Evolutionary conservation across 139 green algal species (phyloP), one percentile per base, ranked within the genome.

Genomic region (Haematococcus lacustris): DNA sequence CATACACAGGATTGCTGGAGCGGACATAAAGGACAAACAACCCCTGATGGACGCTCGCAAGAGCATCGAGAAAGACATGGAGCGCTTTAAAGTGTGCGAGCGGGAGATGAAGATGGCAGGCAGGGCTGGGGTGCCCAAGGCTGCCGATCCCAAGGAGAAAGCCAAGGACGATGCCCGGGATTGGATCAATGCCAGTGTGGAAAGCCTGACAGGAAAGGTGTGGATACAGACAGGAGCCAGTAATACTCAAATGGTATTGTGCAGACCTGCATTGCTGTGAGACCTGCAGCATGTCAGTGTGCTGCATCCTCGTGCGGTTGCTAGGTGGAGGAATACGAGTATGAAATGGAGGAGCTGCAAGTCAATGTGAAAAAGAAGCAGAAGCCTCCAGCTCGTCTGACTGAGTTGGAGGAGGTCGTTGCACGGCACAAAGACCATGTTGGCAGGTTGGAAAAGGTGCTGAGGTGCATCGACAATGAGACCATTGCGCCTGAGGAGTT

Each of bases 391-490:
- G 77, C 83, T 0, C 76, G 81, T 7, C 61, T 89, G 41, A 87
- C 70, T 59, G 78, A 79, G 68, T 76, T 91, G 57, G 83, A 92
- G 68, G 80, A 86, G 59, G 78, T 81, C 0, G 74, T 88, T 1
- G 47, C 38, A 4, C 61, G 39, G 35, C 67, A 70, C 47, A 75
- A 71, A 28, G 75, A 80, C 38, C 79, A 85, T 53, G 51, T 85
- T n/a, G 71, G 75, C 51, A 37, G 68, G 39, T 33, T 85, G 26
- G 79, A 85, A 51, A 85, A 85, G 75, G 78, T 93, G 70, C 80
- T 99, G 71, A 84, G 95, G n/a, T 91, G 96, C 76, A 83, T 99
- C 41, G 94, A 99, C 83, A 98, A 98, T 78, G 95, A 98, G 71
- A 88, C 88, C 64, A 79, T 94, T 30, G 59, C 38, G 37, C 76